Percentiles rank a stretch among this genome's conserved stretches.
Evolutionary conservation across 2,329 filamentous ascomycete species (phyloP).

Genomic region (Diaporthe batatas): DNA sequence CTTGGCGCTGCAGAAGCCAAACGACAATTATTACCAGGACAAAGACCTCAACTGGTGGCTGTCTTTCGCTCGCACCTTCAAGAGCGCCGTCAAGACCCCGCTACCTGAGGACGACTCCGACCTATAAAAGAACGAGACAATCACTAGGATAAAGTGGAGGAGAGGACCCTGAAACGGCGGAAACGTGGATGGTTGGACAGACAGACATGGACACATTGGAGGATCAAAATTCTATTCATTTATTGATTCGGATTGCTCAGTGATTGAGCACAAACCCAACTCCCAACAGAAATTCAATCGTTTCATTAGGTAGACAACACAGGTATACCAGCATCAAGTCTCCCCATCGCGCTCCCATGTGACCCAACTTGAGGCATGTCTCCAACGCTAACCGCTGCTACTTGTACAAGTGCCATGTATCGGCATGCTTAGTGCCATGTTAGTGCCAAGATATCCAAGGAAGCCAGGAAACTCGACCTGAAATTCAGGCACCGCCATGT

Average conservation of each 20-base stretch:
- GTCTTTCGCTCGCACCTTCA: constrained; percentile 17
- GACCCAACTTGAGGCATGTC: neutral
- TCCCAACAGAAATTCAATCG: no score
- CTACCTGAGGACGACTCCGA: constrained; percentile 9
- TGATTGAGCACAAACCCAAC: neutral
- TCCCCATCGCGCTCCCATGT: neutral
- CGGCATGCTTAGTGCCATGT: neutral
- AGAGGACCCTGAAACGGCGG: no score
- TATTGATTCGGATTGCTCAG: no score
- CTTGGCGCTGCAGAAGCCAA: neutral
- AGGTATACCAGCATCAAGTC: neutral
- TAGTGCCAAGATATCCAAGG: neutral
- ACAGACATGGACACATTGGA: no score
- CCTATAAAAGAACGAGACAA: neutral
- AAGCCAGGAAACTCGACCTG: no score
- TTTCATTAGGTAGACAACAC: neutral
- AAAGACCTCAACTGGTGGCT: constrained; percentile 30
- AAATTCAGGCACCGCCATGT: no score
- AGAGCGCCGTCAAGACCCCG: constrained; percentile 17
- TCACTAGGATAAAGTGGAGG: neutral
- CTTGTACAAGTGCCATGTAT: neutral
- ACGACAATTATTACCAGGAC: neutral
- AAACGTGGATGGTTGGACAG: neutral
- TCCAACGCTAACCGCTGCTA: neutral
- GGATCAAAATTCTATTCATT: neutral